These are phyloP conservation scores for Thermothelomyces thermophilus DNA, from an alignment of 2,329 filamentous ascomycete genomes.

Conservation along the genomic window DNA sequence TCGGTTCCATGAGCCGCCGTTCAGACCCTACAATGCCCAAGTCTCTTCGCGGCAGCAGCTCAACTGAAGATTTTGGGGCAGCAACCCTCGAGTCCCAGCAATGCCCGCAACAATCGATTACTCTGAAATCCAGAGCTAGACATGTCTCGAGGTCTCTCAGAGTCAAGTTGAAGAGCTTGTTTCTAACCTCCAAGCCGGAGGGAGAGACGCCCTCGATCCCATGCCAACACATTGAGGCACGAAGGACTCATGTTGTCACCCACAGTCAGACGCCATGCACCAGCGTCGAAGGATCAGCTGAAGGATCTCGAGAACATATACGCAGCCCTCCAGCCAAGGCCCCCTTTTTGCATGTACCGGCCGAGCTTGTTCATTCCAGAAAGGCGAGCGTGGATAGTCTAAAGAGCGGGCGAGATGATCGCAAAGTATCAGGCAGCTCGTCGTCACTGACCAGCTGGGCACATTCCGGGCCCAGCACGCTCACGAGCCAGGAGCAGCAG, in stretches of 20 bases:
- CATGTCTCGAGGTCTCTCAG: conserved; percentile 58
- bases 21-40: conserved; percentile 38
- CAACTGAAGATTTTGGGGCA: conserved; percentile 16
- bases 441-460: conserved; percentile 65
- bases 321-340: conserved; percentile 41
- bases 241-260: conserved; percentile 30
- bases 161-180: conserved; percentile 53
- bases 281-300: conserved; percentile 10
- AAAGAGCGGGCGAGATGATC: conserved; percentile 33
- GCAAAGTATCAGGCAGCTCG: conserved; percentile 40
- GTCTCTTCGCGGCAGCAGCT: conserved; percentile 44
- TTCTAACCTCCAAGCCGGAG: conserved; percentile 38
- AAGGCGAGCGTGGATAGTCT: conserved; percentile 50
- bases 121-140: conserved; percentile 47
- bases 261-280: conserved; percentile 5
- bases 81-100: conserved; percentile 9
- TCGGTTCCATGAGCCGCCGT: conserved; percentile 34
- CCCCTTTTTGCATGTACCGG: conserved; percentile 44
- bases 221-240: conserved; percentile 47
- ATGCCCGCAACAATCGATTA: conserved; percentile 27
- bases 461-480: conserved; percentile 53
- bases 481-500: conserved; percentile 38
- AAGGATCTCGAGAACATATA: conserved; percentile 16
- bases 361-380: conserved; percentile 44
- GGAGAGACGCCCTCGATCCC: conserved; percentile 34